Base-by-base conservation (phyloP, 257 asterid genomes). In the Ophiorrhiza pumila region DNA sequence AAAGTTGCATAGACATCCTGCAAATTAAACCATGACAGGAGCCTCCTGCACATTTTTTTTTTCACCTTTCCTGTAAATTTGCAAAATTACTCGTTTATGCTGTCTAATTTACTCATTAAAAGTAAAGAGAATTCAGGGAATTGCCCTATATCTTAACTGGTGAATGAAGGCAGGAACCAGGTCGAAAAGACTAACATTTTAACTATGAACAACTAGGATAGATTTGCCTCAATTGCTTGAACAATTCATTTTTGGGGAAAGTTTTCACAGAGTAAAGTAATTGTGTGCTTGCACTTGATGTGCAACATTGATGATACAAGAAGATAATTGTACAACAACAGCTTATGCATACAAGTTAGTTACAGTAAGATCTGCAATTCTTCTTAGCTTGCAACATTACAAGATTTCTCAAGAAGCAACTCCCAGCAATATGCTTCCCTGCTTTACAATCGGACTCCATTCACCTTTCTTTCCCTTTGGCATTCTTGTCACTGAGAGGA, bases 341-440 rank as follows among this genome's bases (percentile, higher is more conserved):
- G 67, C 61, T 25, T 47, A 9, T n/a, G 37, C 64, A 5, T 75
- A 59, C 74, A 75, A 59, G 34, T 68, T 58, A 59, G 34, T 68
- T 58, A 53, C 11, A 45, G 70, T 18, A 46, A 41, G 56, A 57
- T 53, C 67, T 39, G 56, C 23, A 65, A 72, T 32, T 74, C 34
- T 47, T 3, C 27, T 3, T 10, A 58, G 41, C 63, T 31, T 25
- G 29, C 37, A 34, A 25, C 17, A 5, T 49, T 4, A 50, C 62
- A 39, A 32, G 45, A 29, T 52, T 32, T 41, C 66, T 23, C 66
- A 20, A 52, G 35, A 43, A 37, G 17, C 55, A 53, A 65, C 72
- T 39, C 39, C 45, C 6, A 43, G 9, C 25, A 23, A 53, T 50
- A 31, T 23, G 25, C 25, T 6, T 34, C 17, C 27, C 70, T 49